These are phyloP conservation scores for Paragyromitra xinjiangensis DNA, from an alignment of 495 filamentous ascomycete genomes.

Conservation along the genomic window DNA sequence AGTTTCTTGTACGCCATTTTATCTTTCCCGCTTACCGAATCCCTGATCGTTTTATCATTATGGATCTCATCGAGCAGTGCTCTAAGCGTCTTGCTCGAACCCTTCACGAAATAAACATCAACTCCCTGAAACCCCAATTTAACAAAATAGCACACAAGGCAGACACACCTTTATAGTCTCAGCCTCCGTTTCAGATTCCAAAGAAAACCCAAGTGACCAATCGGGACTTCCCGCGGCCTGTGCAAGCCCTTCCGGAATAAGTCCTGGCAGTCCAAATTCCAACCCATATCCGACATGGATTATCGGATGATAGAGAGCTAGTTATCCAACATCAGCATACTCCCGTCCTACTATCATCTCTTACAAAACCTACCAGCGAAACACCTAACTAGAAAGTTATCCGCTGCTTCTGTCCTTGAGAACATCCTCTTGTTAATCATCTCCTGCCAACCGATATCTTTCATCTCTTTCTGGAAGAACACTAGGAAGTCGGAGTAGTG, in stretches of 20 bases:
- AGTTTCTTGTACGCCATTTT: conserved; percentile 72
- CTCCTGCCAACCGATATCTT: conserved; percentile 65
- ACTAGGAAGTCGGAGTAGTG: conserved; percentile 74
- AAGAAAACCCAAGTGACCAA: conserved; percentile 62
- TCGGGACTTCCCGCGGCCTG: conserved; percentile 72
- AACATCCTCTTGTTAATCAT: conserved; percentile 75
- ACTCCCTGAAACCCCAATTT: background rate
- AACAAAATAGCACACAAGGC: background rate
- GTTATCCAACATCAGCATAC: conserved; percentile 60
- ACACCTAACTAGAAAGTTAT: conserved; percentile 69
- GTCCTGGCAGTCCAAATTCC: conserved; percentile 80
- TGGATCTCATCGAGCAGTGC: conserved; percentile 69
- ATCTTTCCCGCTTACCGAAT: conserved; percentile 65
- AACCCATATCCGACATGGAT: conserved; percentile 87
- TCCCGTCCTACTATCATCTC: conserved; percentile 17
- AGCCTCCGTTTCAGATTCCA: conserved; percentile 68
- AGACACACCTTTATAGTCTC: conserved; percentile 33
- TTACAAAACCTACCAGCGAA: conserved; percentile 62
- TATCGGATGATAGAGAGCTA: conserved; percentile 73
- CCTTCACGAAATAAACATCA: conserved; percentile 21
- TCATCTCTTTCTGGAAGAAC: conserved; percentile 78
- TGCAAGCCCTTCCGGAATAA: conserved; percentile 82
- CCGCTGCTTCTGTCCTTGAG: conserved; percentile 66
- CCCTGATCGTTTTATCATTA: conserved; percentile 65
- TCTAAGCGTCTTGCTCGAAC: conserved; percentile 63